Evolutionary conservation across 1,284 basidiomycete genomes (phyloP).

Genomic region (Lignosus rhinocerotis): DNA sequence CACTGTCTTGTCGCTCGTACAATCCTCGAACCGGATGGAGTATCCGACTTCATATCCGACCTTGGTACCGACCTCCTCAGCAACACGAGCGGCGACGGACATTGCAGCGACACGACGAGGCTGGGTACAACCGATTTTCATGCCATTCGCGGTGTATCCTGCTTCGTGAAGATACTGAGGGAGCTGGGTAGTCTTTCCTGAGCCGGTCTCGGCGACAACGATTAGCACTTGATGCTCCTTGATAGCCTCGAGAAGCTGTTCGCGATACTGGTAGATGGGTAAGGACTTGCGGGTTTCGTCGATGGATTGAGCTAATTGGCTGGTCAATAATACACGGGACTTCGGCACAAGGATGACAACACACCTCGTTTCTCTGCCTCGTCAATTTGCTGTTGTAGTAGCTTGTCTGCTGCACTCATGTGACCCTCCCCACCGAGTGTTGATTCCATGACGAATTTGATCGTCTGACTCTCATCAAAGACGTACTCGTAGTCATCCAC

Average conservation of each 20-base stretch:
- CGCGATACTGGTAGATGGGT: constrained; percentile 86
- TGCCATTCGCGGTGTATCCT: constrained; percentile 86
- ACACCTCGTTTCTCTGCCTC: constrained; percentile 88
- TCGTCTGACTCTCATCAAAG: constrained; percentile 96
- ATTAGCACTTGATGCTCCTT: constrained; percentile 90
- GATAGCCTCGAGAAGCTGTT: constrained; percentile 87
- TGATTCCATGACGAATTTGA: constrained; percentile 91
- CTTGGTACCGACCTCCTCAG: constrained; percentile 97
- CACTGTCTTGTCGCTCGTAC: constrained; percentile 96
- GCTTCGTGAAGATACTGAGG: constrained; percentile 99
- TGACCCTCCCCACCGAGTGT: constrained; percentile 67
- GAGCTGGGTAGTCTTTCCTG: constrained; percentile 97
- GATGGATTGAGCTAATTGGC: constrained; percentile 72
- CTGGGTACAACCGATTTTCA: constrained; percentile 96
- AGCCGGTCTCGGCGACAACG: constrained; percentile 92
- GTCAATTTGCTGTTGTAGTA: constrained; percentile 86
- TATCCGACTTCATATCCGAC: constrained; percentile 98
- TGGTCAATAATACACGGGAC: constrained; percentile 8
- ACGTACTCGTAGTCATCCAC: constrained; percentile 95
- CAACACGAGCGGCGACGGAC: constrained; percentile 98
- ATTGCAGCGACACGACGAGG: constrained; percentile 98
- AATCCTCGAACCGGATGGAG: constrained; percentile 99
- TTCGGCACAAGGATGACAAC: constrained; percentile 28
- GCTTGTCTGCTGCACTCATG: constrained; percentile 85
- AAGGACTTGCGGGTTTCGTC: constrained; percentile 91